A percentile compares a stretch with the other conserved stretches of the same genome.
phyloP scores from a whole-genome alignment of 495 filamentous ascomycete species.

The Rhizodiscina lignyota region DNA sequence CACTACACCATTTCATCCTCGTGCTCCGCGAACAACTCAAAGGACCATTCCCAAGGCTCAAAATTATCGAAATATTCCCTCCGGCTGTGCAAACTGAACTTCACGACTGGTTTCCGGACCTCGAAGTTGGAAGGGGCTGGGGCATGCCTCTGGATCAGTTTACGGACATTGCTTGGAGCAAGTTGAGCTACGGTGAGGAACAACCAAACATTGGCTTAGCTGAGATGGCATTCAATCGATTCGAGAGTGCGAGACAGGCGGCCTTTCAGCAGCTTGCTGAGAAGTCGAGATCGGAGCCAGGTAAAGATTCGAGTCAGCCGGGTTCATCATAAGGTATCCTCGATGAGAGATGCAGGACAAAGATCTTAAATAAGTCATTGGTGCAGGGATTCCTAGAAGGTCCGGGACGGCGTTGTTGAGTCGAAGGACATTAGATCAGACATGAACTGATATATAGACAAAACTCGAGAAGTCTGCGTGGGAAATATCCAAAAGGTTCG shows the following conservation, averaged over 20 bases:
- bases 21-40: constrained; percentile 42
- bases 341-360: no score
- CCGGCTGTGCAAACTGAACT: constrained; percentile 52
- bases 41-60: constrained; percentile 25
- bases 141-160: constrained; percentile 49
- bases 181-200: constrained; percentile 33
- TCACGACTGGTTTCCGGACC: constrained; percentile 32
- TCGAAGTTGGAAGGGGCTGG: constrained; percentile 26
- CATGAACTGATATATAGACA: no score
- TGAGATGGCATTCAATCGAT: constrained; percentile 20
- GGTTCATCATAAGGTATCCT: no score
- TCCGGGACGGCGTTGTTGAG: no score
- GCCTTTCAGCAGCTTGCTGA: constrained; percentile 37
- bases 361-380: no score
- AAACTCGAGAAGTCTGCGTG: no score
- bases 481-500: no score
- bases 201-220: constrained; percentile 36
- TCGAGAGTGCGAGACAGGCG: constrained; percentile 25
- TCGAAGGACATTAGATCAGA: no score
- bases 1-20: constrained; percentile 37
- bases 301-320: no score
- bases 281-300: no score
- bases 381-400: no score
- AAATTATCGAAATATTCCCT: constrained; percentile 48
- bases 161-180: constrained; percentile 35